Evolutionary conservation across 495 filamentous ascomycete genomes (phyloP), one percentile per base, ranked within the genome.

Genomic region (Penicillium mononematosum): DNA sequence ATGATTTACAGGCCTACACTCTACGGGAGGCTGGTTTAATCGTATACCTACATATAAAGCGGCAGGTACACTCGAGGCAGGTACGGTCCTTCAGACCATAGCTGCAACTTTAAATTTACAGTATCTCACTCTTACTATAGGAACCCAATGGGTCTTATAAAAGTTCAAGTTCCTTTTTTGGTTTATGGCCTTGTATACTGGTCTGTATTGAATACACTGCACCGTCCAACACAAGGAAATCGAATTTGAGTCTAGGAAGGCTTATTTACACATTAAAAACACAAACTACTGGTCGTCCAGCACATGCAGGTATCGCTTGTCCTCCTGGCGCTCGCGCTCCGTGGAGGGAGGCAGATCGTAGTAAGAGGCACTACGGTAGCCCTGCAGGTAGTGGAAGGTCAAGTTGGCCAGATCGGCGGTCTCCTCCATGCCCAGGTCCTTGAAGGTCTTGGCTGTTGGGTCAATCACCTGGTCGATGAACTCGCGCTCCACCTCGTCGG

Each of bases 391-490:
- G 67, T 94, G 88, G 74, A 89, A 96, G 50, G 90, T 94, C 64
- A 88, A 83, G 69, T 87, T 83, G 72, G 80, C 85, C 59, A 98
- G 78, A 49, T 96, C 90, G 42, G 81, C 87, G 19, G 92, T 88
- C 74, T 88, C 64, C 17, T 63, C 85, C 64, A 99, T 95, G 49
- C 84, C 90, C 43, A 99, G 79, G 70, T 98, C 92, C 75, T 87
- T 88, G 82, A 98, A 96, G 6, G 95, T 97, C 83, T 96, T 98
- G 47, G 94, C 93, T 4, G 78, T 85, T 45, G 82, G 81, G 77
- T 99, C 94, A 65, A 99, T 94, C 63, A 83, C 80, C 73, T 98
- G 95, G 72, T 98, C 89, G 62, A 95, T 84, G 79, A 94, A 97
- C 73, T 99, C 92, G 44, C 89, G 81, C 80, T 96, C 92, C 14